Conservation (phyloP, 148 eudicot species). For the Cornus florida region DNA sequence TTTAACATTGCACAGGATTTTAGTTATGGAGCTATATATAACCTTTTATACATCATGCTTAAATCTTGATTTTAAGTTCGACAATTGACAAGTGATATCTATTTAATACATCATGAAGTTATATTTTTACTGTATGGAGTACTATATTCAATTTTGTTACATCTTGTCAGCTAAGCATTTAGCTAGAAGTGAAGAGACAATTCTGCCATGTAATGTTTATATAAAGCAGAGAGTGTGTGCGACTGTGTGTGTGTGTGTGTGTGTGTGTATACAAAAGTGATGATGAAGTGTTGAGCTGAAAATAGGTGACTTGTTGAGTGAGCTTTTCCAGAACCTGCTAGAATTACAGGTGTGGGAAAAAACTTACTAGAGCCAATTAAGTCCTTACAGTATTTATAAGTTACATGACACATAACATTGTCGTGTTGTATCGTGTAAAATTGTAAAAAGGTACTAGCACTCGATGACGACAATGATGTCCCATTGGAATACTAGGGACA, state of each 20-base stretch:
- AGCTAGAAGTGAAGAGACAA: background rate
- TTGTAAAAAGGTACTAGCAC: background rate
- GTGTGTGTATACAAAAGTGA: background rate
- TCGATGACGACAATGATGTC: slow-evolving; percentile 26
- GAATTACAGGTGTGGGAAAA: slow-evolving; percentile 23
- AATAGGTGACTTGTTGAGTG: slow-evolving; percentile 23
- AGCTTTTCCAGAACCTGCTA: slow-evolving; percentile 10
- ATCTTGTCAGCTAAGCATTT: too few species aligned
- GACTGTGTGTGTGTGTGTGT: too few species aligned
- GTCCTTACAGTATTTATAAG: background rate
- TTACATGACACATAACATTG: background rate
- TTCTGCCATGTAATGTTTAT: background rate
- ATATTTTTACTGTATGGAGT: background rate
- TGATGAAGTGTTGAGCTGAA: slow-evolving; percentile 24
- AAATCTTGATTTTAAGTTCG: too few species aligned
- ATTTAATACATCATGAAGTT: too few species aligned
- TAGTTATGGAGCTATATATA: too few species aligned
- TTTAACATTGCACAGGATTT: too few species aligned
- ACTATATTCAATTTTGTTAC: background rate
- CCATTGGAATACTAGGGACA: slow-evolving; percentile 12
- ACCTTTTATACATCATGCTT: too few species aligned
- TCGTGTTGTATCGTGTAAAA: slow-evolving; percentile 1
- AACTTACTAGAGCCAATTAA: background rate
- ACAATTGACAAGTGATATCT: too few species aligned
- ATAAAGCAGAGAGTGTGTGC: too few species aligned